phyloP scores from a whole-genome alignment of 2,329 filamentous ascomycete genomes.

The Hirsutella thompsonii region DNA sequence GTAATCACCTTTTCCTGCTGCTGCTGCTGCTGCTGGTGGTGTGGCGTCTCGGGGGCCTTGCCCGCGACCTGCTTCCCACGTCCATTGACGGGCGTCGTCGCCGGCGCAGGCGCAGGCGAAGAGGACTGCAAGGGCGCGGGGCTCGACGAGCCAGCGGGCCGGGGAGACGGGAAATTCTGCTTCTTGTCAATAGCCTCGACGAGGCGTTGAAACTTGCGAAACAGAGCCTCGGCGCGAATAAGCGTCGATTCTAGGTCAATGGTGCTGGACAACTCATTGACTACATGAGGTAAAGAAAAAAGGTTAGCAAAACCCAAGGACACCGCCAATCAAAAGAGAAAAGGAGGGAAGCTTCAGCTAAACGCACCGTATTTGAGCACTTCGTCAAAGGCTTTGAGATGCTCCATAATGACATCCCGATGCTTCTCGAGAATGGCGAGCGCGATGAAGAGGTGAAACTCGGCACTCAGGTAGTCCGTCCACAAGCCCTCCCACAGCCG shows the following conservation, averaged over 20 bases:
- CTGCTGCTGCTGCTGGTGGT: no score
- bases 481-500: constrained; percentile 86
- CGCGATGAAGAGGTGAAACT: constrained; percentile 90
- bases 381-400: constrained; percentile 90
- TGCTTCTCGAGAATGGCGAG: constrained; percentile 93
- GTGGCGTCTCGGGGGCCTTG: constrained; percentile 6
- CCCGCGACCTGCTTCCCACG: background rate
- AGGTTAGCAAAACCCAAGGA: constrained; percentile 6
- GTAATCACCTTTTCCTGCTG: constrained; percentile 35
- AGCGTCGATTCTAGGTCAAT: constrained; percentile 85
- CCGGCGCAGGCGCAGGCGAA: background rate
- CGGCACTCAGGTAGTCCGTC: constrained; percentile 82
- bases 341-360: background rate
- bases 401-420: constrained; percentile 88
- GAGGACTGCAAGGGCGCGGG: background rate
- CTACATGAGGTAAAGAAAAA: no score
- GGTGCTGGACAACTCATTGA: constrained; percentile 87
- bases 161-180: constrained; percentile 59
- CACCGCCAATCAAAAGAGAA: background rate
- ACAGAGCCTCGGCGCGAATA: constrained; percentile 77
- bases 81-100: background rate
- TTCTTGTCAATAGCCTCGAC: constrained; percentile 91
- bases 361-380: constrained; percentile 83
- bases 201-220: constrained; percentile 73
- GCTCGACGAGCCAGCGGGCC: background rate